Evolutionary conservation across 192 early-diverging fungal species (phyloP), one percentile per base, ranked within the genome.

Genomic region (Spizellomyces punctatus): DNA sequence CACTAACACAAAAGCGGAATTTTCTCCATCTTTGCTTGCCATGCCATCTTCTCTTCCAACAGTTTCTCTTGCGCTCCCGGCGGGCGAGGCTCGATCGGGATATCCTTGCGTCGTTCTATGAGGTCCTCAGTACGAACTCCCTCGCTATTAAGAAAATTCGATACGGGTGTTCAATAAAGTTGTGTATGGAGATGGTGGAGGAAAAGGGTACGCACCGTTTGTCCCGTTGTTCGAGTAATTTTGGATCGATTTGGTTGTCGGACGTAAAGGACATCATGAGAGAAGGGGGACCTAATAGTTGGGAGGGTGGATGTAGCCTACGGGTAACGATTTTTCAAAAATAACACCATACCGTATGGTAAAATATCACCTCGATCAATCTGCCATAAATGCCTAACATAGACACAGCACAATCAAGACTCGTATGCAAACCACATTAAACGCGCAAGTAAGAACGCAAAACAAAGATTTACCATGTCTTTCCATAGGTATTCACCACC

Each of bases 401-500:
- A n/a, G n/a, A n/a, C n/a, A n/a, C 27, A 36, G 27, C 52, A 19
- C 52, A 19, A 19, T 55, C 16, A 55, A n/a, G n/a, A n/a, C n/a
- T n/a, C n/a, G n/a, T n/a, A n/a, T n/a, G n/a, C n/a, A n/a, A n/a
- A n/a, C n/a, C n/a, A n/a, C n/a, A n/a, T n/a, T n/a, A n/a, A n/a
- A n/a, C n/a, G n/a, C n/a, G n/a, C n/a, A n/a, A n/a, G n/a, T n/a
- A n/a, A n/a, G n/a, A n/a, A n/a, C n/a, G n/a, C n/a, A n/a, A n/a
- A n/a, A n/a, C n/a, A n/a, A n/a, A n/a, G n/a, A n/a, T n/a, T n/a
- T 65, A 27, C 62, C 71, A 81, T 8, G 77, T 81, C 71, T 82
- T 85, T 49, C 82, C 82, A 19, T 82, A 84, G 9, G 77, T 82
- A 55, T 81, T 77, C 36, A 78, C 67, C 9, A 86, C 27, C 17